A percentile compares a stretch with the other conserved stretches of the same genome.
Conservation (phyloP, 2,329 filamentous ascomycete genomes). For the Chaetothyriales sp. region DNA sequence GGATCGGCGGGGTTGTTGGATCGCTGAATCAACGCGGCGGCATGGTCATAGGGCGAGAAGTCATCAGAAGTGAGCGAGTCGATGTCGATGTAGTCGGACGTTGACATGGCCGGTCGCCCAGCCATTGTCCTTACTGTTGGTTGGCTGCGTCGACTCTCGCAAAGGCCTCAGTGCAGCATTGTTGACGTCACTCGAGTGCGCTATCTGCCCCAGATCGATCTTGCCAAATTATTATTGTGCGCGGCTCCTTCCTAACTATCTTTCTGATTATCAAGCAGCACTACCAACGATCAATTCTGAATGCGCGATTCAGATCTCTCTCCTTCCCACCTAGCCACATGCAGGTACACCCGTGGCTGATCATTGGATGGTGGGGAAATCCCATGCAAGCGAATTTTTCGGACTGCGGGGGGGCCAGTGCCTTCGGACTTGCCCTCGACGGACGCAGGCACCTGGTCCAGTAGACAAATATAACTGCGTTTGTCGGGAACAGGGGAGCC, state of each 20-base stretch:
- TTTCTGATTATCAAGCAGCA: not conserved
- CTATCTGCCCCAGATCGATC: not conserved
- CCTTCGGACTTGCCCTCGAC: not conserved
- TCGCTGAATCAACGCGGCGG: conserved; percentile 71
- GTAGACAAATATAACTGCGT: not conserved
- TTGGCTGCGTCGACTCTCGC: not conserved
- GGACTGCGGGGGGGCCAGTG: not conserved
- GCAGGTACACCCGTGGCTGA: not conserved
- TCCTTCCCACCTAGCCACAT: not conserved
- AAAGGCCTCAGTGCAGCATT: not conserved
- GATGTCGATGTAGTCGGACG: conserved; percentile 67
- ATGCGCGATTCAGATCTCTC: no score
- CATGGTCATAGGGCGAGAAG: conserved; percentile 70
- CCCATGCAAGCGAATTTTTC: not conserved
- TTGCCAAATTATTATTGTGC: not conserved
- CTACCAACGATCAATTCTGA: not conserved
- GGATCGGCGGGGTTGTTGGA: conserved; percentile 89
- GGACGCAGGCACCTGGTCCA: not conserved
- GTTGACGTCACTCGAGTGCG: not conserved
- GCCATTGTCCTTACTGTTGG: not conserved
- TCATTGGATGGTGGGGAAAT: not conserved
- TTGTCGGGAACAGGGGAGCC: not conserved
- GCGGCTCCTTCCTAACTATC: no score
- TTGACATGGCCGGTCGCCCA: conserved; percentile 1
- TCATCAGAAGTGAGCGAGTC: conserved; percentile 71